phyloP scores from a whole-genome alignment of 2,329 filamentous ascomycete genomes.

The Sporothrix phasma region DNA sequence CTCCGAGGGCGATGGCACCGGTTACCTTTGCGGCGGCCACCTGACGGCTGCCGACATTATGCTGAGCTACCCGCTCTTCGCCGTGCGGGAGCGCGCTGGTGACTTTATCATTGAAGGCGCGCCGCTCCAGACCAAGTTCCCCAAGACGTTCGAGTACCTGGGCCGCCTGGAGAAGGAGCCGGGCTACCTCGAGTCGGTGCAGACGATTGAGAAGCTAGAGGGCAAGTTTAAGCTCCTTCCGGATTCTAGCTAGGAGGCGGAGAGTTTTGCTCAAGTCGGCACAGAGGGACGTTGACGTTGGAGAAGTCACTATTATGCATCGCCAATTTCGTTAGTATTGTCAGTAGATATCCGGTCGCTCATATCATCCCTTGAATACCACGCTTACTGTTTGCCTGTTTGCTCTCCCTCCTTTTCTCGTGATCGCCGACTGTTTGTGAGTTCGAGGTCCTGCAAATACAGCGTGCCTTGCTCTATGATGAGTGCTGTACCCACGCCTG shows the following conservation, averaged over 20 bases:
- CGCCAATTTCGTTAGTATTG: neutral
- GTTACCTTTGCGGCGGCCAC: conserved; percentile 40
- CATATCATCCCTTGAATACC: neutral
- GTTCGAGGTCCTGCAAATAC: neutral
- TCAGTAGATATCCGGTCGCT: too few relatives aligned
- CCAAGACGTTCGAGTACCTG: conserved; percentile 39
- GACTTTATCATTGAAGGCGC: conserved; percentile 29
- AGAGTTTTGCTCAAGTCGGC: neutral
- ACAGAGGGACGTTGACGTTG: neutral
- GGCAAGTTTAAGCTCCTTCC: conserved; percentile 25
- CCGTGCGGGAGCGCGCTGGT: conserved; percentile 31
- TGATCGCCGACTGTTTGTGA: neutral
- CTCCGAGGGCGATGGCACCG: conserved; percentile 26
- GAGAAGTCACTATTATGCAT: neutral
- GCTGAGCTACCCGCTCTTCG: conserved; percentile 43
- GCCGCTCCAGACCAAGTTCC: conserved; percentile 26
- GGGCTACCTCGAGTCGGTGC: conserved; percentile 38
- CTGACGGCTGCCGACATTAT: conserved; percentile 41
- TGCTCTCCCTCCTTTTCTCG: neutral
- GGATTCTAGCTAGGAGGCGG: neutral
- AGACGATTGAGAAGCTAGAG: conserved; percentile 42
- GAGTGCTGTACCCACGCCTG: neutral
- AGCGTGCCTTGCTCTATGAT: neutral
- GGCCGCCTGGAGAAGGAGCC: conserved; percentile 35
- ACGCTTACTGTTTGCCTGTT: too few relatives aligned